Conservation (phyloP, 148 eudicot genomes). For the Rheum nobile region DNA sequence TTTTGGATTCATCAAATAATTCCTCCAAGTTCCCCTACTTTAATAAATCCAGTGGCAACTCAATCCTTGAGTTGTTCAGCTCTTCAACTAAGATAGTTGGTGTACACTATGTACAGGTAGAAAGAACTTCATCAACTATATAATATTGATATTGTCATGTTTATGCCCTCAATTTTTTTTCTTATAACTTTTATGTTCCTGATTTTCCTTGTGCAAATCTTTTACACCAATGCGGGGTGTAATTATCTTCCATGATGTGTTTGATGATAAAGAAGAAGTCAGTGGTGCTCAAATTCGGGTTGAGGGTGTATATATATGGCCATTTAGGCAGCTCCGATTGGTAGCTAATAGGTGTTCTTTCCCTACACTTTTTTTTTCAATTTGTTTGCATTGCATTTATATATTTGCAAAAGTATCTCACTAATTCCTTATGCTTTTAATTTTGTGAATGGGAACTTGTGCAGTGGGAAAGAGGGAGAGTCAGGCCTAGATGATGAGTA, state of each 20-base stretch:
- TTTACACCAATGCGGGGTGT: conserved; percentile 48
- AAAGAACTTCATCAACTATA: too few species aligned
- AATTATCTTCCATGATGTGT: conserved; percentile 79
- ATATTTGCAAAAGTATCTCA: not conserved
- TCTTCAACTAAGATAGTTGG: conserved; percentile 90
- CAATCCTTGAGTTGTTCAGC: conserved; percentile 79
- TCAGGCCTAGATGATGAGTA: conserved; percentile 76
- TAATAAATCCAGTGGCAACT: conserved; percentile 72
- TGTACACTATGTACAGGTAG: too few species aligned
- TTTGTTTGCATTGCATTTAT: not conserved
- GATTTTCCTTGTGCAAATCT: too few species aligned
- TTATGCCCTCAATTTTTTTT: too few species aligned
- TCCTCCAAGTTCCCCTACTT: conserved; percentile 82
- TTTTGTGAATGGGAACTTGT: conserved; percentile 12
- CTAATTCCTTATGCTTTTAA: not conserved
- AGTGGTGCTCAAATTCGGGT: conserved; percentile 84
- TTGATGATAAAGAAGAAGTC: conserved; percentile 65
- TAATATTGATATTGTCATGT: too few species aligned
- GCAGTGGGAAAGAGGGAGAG: conserved; percentile 93
- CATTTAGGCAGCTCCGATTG: conserved; percentile 92
- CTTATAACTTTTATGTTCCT: too few species aligned
- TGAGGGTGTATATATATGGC: conserved; percentile 98
- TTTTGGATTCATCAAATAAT: too few species aligned
- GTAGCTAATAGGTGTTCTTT: too few species aligned
- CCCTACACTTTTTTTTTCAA: not conserved